Percentiles rank a stretch among this genome's conserved stretches.
phyloP scores from a whole-genome alignment of 768 basidiomycete species.

The Leccinellum luteum region DNA sequence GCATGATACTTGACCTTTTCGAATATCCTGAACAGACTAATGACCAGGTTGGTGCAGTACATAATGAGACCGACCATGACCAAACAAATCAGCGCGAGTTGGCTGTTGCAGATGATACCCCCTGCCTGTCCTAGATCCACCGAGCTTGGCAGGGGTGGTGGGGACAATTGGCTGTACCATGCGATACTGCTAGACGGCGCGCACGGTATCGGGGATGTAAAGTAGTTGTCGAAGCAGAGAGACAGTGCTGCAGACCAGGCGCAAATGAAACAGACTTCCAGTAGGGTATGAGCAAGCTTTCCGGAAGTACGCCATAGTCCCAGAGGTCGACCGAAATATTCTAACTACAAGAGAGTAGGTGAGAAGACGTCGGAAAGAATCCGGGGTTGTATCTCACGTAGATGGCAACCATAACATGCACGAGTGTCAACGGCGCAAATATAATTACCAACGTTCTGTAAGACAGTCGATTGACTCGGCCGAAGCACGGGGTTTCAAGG shows the following conservation, averaged over 20 bases:
- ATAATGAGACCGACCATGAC: conserved; percentile 74
- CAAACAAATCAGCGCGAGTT: conserved; percentile 74
- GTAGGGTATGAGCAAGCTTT: conserved; percentile 83
- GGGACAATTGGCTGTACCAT: conserved; percentile 75
- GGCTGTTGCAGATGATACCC: conserved; percentile 65
- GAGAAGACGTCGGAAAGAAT: conserved; percentile 12
- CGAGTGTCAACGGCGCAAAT: conserved; percentile 77
- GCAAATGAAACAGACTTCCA: conserved; percentile 88
- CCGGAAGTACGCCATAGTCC: conserved; percentile 90
- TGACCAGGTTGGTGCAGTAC: conserved; percentile 82
- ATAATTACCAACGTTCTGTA: conserved; percentile 77
- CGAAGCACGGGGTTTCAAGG: background rate
- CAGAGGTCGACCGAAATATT: conserved; percentile 89
- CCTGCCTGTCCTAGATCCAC: conserved; percentile 44
- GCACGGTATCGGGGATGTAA: conserved; percentile 83
- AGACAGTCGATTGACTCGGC: background rate
- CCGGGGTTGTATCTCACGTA: conserved; percentile 54
- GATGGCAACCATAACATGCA: conserved; percentile 83
- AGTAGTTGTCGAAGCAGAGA: conserved; percentile 88
- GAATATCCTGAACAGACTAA: conserved; percentile 82
- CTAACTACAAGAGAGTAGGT: conserved; percentile 51
- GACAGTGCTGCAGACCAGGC: conserved; percentile 91
- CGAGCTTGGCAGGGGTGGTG: conserved; percentile 26
- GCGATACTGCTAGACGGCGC: conserved; percentile 53
- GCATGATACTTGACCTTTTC: conserved; percentile 83